Evolutionary conservation across 2,329 filamentous ascomycete genomes (phyloP), one percentile per base, ranked within the genome.

Genomic region (Trichothecium roseum): DNA sequence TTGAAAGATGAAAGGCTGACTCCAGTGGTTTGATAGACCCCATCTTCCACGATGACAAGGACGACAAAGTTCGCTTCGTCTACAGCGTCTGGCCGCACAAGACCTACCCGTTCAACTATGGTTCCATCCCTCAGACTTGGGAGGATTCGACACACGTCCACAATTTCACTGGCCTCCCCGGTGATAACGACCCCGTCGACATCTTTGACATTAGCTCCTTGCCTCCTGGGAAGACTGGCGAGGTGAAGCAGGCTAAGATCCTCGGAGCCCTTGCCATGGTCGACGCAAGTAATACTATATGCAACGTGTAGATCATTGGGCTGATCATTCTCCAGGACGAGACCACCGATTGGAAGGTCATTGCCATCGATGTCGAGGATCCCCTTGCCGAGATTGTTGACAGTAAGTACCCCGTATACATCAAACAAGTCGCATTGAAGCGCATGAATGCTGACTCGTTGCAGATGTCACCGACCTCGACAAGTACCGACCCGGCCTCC

Each of bases 61-160:
- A 59, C 12, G 44, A 51, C 2, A 41, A 46, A 22, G 55, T 54
- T 12, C 51, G 61, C 17, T 64, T 59, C 16, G 59, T 64, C 10
- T 55, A 59, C 34, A 62, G 51, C 18, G 52, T 64, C 8, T 64
- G 59, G 58, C 61, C 62, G 27, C 60, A 63, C 45, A 62, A 58
- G 45, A 51, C 57, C 0, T 64, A 64, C 27, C 62, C 60, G 0
- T 63, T 63, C 41, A 49, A 58, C 18, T 64, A 64, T 33, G 61
- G 61, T 0, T 63, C 60, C 4, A 60, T 64, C 15, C 61, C 61
- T 0, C 62, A 64, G 42, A 64, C 61, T 0, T 64, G 61, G 61
- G 61, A 64, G 44, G 57, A 56, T 34, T 57, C 60, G 16, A 64
- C 63, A 39, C 49, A 55, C 26, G 42, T 58, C 14, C 59, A 63